Conservation (phyloP, 2,329 filamentous ascomycete genomes). For the Aspergillus sp. region DNA sequence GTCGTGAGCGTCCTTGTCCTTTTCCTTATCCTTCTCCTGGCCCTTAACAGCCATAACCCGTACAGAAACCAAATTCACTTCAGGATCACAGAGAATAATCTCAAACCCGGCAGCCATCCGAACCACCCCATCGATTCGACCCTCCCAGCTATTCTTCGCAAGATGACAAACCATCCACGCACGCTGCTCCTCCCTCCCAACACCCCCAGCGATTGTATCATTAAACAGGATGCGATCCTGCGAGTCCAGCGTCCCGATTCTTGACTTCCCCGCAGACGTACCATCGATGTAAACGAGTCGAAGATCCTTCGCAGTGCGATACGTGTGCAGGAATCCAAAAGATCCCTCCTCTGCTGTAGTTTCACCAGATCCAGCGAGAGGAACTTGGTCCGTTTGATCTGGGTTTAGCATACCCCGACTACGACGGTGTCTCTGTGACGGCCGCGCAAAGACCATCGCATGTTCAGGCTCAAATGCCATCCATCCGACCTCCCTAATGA, state of each 20-base stretch:
- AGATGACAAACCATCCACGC: slow-evolving; percentile 61
- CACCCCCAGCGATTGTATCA: slow-evolving; percentile 17
- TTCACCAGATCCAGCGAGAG: no score
- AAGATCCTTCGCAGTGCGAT: slow-evolving; percentile 57
- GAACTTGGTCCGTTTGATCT: no score
- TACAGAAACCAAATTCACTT: slow-evolving; percentile 36
- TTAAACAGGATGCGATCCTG: slow-evolving; percentile 64
- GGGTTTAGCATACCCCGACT: not conserved
- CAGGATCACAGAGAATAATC: slow-evolving; percentile 67
- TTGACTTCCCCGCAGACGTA: slow-evolving; percentile 65
- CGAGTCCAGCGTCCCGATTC: slow-evolving; percentile 65
- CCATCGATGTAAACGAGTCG: slow-evolving; percentile 69
- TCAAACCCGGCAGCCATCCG: slow-evolving; percentile 72
- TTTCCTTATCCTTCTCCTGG: not conserved
- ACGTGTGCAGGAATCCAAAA: slow-evolving; percentile 65
- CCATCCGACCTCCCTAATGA: slow-evolving; percentile 63
- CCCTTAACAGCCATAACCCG: slow-evolving; percentile 29
- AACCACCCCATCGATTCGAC: slow-evolving; percentile 60
- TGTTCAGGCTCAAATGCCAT: slow-evolving; percentile 76
- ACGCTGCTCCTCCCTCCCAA: slow-evolving; percentile 39
- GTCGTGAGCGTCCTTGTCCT: no score
- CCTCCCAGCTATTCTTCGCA: slow-evolving; percentile 49
- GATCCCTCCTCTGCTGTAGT: not conserved
- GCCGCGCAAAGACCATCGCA: slow-evolving; percentile 61
- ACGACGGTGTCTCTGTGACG: slow-evolving; percentile 6